Percentiles rank a stretch among this genome's conserved stretches.
These are phyloP conservation scores for Apiotrichum brassicae DNA, from an alignment of 1,284 basidiomycete species.

Conservation along the genomic window DNA sequence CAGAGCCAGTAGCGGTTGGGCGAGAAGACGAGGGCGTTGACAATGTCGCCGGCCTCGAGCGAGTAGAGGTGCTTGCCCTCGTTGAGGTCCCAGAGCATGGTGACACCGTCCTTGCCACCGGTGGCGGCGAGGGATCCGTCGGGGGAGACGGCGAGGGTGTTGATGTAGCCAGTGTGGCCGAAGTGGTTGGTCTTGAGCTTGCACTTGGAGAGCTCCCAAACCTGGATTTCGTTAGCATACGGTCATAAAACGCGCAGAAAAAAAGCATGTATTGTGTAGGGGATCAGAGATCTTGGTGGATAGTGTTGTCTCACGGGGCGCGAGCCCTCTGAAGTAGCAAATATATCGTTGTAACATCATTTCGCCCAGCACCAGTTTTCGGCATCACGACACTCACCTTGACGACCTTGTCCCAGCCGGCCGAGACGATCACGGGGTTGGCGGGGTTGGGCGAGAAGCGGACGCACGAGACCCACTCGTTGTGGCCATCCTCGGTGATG, in stretches of 20 bases:
- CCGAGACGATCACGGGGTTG: slow-evolving; percentile 98
- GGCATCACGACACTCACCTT: slow-evolving; percentile 66
- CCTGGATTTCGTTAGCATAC: slow-evolving; percentile 52
- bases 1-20: slow-evolving; percentile 99
- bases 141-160: slow-evolving; percentile 96
- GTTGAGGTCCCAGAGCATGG: slow-evolving; percentile 99
- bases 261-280: background rate
- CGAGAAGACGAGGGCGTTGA: slow-evolving; percentile 99
- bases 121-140: slow-evolving; percentile 99
- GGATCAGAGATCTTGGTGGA: slow-evolving; percentile 72
- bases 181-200: slow-evolving; percentile 99
- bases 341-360: slow-evolving; percentile 59
- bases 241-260: too few species aligned
- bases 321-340: slow-evolving; percentile 75
- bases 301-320: slow-evolving; percentile 61
- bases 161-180: slow-evolving; percentile 99
- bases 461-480: slow-evolving; percentile 98
- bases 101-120: slow-evolving; percentile 98
- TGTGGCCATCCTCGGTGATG: slow-evolving; percentile 97
- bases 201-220: slow-evolving; percentile 99
- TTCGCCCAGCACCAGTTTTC: slow-evolving; percentile 15
- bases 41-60: slow-evolving; percentile 94
- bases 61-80: slow-evolving; percentile 99
- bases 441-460: slow-evolving; percentile 97
- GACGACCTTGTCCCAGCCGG: slow-evolving; percentile 99